A percentile compares a stretch with the other conserved stretches of the same genome.
These are phyloP conservation scores for Verticillium longisporum DNA, from an alignment of 2,329 filamentous ascomycete species.

Conservation along the genomic window DNA sequence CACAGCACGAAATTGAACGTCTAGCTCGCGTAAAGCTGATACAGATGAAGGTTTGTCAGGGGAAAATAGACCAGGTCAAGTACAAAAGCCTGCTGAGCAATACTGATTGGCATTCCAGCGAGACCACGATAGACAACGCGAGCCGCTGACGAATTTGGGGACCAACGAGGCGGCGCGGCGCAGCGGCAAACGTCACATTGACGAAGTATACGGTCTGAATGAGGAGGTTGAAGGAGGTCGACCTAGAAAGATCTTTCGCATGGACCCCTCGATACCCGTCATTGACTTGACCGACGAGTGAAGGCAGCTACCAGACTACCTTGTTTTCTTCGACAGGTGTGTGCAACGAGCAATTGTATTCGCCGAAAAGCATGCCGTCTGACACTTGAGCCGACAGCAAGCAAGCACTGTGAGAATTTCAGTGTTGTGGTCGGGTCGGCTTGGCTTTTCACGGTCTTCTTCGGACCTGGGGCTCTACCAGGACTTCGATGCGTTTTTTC, in stretches of 20 bases:
- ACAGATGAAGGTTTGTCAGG: constrained; percentile 15
- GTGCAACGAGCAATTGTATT: too few species aligned
- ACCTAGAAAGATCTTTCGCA: background rate
- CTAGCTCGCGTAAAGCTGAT: constrained; percentile 21
- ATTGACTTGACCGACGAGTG: background rate
- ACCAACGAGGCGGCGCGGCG: constrained; percentile 1
- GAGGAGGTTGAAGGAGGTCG: constrained; percentile 4
- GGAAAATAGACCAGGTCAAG: background rate
- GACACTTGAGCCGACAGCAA: too few species aligned
- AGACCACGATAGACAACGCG: constrained; percentile 6
- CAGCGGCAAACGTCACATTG: constrained; percentile 18
- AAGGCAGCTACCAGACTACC: background rate
- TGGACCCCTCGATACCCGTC: background rate
- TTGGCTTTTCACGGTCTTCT: too few species aligned
- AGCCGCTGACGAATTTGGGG: background rate
- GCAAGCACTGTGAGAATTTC: too few species aligned
- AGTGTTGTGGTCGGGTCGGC: too few species aligned
- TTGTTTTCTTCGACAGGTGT: too few species aligned
- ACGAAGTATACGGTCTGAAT: constrained; percentile 19
- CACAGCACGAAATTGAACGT: constrained; percentile 16
- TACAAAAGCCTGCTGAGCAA: background rate
- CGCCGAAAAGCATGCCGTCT: too few species aligned
- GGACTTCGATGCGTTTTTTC: too few species aligned
- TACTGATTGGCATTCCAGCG: background rate
- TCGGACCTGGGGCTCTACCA: too few species aligned